phyloP scores from a whole-genome alignment of 768 basidiomycete species.

The Boletus insuetus region DNA sequence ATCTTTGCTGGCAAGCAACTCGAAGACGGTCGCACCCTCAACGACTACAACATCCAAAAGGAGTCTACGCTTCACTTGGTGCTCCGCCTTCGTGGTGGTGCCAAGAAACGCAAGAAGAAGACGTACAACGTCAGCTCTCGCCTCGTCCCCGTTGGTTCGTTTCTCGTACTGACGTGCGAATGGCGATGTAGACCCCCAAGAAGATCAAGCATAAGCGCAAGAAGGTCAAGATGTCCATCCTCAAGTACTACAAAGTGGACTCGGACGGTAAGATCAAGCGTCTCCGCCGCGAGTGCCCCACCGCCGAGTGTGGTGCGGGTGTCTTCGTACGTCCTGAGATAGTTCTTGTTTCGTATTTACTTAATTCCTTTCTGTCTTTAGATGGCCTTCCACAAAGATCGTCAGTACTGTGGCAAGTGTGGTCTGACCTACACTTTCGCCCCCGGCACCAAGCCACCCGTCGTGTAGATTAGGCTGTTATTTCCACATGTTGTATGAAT shows the following conservation, averaged over 20 bases:
- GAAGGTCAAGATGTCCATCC: slow-evolving; percentile 99
- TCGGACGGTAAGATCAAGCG: slow-evolving; percentile 99
- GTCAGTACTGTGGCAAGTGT: slow-evolving; percentile 97
- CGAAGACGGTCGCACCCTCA: slow-evolving; percentile 96
- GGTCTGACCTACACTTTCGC: slow-evolving; percentile 84
- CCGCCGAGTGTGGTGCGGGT: slow-evolving; percentile 80
- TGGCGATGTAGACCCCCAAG: slow-evolving; percentile 75
- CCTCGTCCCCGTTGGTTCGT: neutral
- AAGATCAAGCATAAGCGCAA: slow-evolving; percentile 99
- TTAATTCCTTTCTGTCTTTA: slow-evolving; percentile 31
- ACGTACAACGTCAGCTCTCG: slow-evolving; percentile 84
- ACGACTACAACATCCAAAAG: slow-evolving; percentile 98
- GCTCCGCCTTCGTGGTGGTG: slow-evolving; percentile 97
- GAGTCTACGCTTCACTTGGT: slow-evolving; percentile 98
- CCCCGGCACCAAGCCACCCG: slow-evolving; percentile 76
- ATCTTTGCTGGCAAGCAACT: slow-evolving; percentile 99
- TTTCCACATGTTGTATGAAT: slow-evolving; percentile 14
- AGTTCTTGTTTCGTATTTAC: neutral
- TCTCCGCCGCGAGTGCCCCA: slow-evolving; percentile 93
- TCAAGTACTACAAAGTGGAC: slow-evolving; percentile 99
- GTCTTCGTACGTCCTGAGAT: slow-evolving; percentile 60
- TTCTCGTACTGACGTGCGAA: slow-evolving; percentile 3
- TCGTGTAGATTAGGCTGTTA: slow-evolving; percentile 42
- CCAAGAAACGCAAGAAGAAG: slow-evolving; percentile 99
- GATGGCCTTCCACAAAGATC: slow-evolving; percentile 99